Conservation (phyloP, 2,329 filamentous ascomycete genomes). For the Fusarium sp. region DNA sequence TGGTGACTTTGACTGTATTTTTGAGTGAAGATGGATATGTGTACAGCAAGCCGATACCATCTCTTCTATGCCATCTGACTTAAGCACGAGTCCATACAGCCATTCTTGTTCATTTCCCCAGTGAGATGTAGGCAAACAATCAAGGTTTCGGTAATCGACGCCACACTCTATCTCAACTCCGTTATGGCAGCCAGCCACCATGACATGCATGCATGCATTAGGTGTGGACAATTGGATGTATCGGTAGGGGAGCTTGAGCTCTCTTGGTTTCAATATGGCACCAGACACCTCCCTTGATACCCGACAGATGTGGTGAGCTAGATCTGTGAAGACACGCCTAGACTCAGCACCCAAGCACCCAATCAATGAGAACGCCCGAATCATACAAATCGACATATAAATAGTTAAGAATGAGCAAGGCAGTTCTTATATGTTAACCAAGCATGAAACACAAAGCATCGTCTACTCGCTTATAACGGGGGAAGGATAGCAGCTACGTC, state of each 20-base stretch:
- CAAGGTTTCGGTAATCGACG: constrained; percentile 23
- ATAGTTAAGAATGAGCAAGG: neutral
- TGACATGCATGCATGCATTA: neutral
- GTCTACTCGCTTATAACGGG: neutral
- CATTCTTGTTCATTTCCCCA: neutral
- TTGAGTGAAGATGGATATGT: neutral
- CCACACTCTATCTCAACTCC: constrained; percentile 1
- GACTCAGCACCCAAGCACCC: no score
- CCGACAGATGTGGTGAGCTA: no score
- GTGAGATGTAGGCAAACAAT: neutral
- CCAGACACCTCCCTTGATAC: neutral
- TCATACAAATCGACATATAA: neutral
- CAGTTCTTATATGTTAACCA: neutral
- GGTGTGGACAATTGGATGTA: neutral
- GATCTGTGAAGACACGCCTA: no score
- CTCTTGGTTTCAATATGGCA: neutral
- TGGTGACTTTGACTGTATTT: neutral
- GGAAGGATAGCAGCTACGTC: neutral
- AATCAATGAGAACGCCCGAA: no score
- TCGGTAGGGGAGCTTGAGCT: neutral
- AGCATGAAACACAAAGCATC: neutral
- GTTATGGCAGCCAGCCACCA: neutral
- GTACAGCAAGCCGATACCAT: no score
- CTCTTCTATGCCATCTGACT: no score
- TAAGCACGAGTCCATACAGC: neutral